Evolutionary conservation across 139 green algal species (phyloP), one percentile per base, ranked within the genome.

Genomic region (Chlorella vulgaris): DNA sequence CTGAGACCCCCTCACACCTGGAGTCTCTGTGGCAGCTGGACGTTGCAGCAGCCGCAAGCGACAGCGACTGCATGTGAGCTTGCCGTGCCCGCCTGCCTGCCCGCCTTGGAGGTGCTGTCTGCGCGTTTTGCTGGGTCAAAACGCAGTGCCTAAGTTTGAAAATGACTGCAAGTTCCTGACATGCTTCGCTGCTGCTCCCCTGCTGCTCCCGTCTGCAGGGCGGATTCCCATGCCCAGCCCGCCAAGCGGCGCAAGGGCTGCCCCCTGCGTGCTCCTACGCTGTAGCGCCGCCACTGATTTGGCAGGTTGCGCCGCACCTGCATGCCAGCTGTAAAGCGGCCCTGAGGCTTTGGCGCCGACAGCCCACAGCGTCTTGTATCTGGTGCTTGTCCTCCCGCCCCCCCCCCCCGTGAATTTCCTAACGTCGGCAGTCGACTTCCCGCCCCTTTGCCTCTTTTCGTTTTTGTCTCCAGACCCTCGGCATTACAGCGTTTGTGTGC

Each of bases 211-310:
- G n/a, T n/a, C n/a, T n/a, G 73, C 51, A 68, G 73, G 53, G 73
- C 73, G 24, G 73, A 79, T 24, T 79, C 53, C 73, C 53, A 51
- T 24, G 73, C 39, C 29, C 78, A 40, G 26, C 65, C 67, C 21
- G 42, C 65, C 65, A 83, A 83, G 78, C 78, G 78, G 40, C 65
- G 78, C n/a, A 83, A 83, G 67, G 69, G 78, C 60, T 74, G 65
- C 53, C 78, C 77, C 28, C 65, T 67, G n/a, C 78, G 78, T 7
- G 78, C 78, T 4, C 78, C 63, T 15, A 50, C 53, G 1, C 10
- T 36, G 69, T 83, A 58, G 55, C 7, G 63, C 5, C 21, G 31
- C 29, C 10, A 10, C 29, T 35, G n/a, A n/a, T n/a, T n/a, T n/a
- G n/a, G n/a, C n/a, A n/a, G n/a, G n/a, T n/a, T n/a, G n/a, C n/a